Evolutionary conservation across 2,329 filamentous ascomycete genomes (phyloP).

Genomic region (Diaporthe sp.): DNA sequence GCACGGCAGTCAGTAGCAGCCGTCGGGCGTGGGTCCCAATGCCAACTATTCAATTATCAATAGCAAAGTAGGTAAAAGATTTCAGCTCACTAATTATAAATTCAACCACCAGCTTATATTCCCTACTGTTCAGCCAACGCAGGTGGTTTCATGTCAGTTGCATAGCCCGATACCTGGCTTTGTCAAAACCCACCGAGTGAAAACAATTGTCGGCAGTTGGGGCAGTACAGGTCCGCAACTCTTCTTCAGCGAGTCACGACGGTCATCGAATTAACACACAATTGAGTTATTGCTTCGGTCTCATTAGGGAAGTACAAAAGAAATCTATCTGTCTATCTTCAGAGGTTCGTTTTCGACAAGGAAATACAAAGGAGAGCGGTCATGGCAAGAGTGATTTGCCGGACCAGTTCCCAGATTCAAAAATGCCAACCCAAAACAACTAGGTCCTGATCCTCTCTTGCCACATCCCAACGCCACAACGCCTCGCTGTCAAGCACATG

Average conservation of each 20-base stretch:
- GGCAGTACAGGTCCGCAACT: background rate
- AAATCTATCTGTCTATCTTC: background rate
- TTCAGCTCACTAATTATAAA: background rate
- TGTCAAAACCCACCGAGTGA: background rate
- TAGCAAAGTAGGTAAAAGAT: background rate
- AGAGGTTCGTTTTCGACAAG: background rate
- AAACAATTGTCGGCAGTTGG: background rate
- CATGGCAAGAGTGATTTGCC: background rate
- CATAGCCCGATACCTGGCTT: background rate
- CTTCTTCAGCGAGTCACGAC: background rate
- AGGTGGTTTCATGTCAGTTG: background rate
- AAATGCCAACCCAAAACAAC: background rate
- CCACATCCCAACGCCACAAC: constrained; percentile 5
- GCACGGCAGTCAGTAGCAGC: background rate
- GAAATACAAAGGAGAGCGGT: background rate
- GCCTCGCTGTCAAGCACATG: constrained; percentile 9
- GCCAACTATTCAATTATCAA: background rate
- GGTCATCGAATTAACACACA: background rate
- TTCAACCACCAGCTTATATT: background rate
- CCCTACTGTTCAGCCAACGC: background rate
- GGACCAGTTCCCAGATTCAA: background rate
- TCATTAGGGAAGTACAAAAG: background rate
- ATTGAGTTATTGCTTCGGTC: constrained; percentile 19
- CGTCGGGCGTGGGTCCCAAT: background rate
- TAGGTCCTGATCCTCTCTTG: background rate